Conservation (phyloP, 2,329 filamentous ascomycete genomes). For the Fusarium sp. region DNA sequence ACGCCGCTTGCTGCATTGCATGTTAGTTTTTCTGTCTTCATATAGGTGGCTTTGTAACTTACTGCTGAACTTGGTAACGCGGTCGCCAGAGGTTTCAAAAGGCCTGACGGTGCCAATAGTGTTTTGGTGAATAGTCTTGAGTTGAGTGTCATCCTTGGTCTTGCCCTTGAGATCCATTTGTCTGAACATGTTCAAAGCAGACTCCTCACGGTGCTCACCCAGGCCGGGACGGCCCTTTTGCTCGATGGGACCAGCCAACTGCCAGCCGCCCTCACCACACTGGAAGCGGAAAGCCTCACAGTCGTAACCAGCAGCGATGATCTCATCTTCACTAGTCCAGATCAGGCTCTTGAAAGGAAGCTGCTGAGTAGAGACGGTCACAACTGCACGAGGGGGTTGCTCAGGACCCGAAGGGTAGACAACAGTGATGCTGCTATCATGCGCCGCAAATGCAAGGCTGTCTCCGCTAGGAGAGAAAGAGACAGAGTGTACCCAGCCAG, state of each 20-base stretch:
- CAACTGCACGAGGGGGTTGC: slow-evolving; percentile 88
- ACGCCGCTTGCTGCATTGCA: slow-evolving; percentile 77
- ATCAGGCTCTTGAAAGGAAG: slow-evolving; percentile 93
- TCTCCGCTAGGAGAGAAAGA: slow-evolving; percentile 93
- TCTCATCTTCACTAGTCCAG: slow-evolving; percentile 92
- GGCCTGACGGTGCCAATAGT: slow-evolving; percentile 87
- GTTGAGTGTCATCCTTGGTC: slow-evolving; percentile 88
- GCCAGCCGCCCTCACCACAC: slow-evolving; percentile 84
- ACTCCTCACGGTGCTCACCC: slow-evolving; percentile 82
- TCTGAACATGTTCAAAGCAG: slow-evolving; percentile 96
- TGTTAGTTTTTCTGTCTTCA: slow-evolving; percentile 45
- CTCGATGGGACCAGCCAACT: slow-evolving; percentile 85
- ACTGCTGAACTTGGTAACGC: slow-evolving; percentile 87
- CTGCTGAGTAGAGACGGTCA: slow-evolving; percentile 90
- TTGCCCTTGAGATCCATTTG: slow-evolving; percentile 99
- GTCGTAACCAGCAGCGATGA: slow-evolving; percentile 93
- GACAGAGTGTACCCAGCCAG: slow-evolving; percentile 95
- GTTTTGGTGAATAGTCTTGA: slow-evolving; percentile 97
- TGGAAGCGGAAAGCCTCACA: slow-evolving; percentile 91
- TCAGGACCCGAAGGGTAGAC: slow-evolving; percentile 95
- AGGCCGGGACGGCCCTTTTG: slow-evolving; percentile 73
- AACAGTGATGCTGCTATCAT: slow-evolving; percentile 96
- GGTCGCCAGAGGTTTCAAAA: slow-evolving; percentile 75
- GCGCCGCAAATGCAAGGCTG: slow-evolving; percentile 92
- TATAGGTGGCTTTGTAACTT: slow-evolving; percentile 59